These are phyloP conservation scores for Mycena amicta DNA, from an alignment of 768 basidiomycete genomes.

Conservation along the genomic window DNA sequence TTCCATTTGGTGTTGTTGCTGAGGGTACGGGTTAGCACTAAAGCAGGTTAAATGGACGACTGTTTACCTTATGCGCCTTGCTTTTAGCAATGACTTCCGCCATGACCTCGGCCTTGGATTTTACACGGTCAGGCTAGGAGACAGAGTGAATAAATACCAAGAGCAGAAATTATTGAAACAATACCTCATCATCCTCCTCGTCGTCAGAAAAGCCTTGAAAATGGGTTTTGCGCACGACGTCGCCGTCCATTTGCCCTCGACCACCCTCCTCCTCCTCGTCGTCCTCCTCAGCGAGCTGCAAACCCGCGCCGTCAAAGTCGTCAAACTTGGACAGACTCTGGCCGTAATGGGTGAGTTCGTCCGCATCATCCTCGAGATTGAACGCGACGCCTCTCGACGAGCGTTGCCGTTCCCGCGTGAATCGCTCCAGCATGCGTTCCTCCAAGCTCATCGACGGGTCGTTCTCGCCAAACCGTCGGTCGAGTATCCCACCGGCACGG, in stretches of 20 bases:
- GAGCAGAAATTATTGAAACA: slow-evolving; percentile 23
- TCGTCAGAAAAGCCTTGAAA: slow-evolving; percentile 88
- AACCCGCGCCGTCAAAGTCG: slow-evolving; percentile 76
- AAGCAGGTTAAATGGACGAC: too few species aligned
- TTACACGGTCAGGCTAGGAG: slow-evolving; percentile 76
- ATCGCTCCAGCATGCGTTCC: slow-evolving; percentile 95
- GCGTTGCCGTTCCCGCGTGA: slow-evolving; percentile 87
- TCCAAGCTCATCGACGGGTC: slow-evolving; percentile 91
- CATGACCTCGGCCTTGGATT: slow-evolving; percentile 96
- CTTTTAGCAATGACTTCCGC: slow-evolving; percentile 96
- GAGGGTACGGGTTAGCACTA: too few species aligned
- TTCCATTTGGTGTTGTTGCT: slow-evolving; percentile 89
- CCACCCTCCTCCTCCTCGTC: slow-evolving; percentile 54
- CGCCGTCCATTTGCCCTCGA: slow-evolving; percentile 66
- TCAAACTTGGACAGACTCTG: slow-evolving; percentile 84
- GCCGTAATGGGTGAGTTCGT: slow-evolving; percentile 89
- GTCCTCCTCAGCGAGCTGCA: slow-evolving; percentile 61
- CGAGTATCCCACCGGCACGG: slow-evolving; percentile 86
- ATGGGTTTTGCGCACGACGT: slow-evolving; percentile 69
- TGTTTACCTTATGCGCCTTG: slow-evolving; percentile 94
- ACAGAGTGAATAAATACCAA: slow-evolving; percentile 4
- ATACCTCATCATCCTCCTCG: slow-evolving; percentile 54
- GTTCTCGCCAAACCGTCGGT: slow-evolving; percentile 95
- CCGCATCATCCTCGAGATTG: slow-evolving; percentile 91
- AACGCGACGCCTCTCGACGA: slow-evolving; percentile 75